Evolutionary conservation across 2,329 filamentous ascomycete species (phyloP), one percentile per base, ranked within the genome.

Genomic region (Aspergillus sp.): DNA sequence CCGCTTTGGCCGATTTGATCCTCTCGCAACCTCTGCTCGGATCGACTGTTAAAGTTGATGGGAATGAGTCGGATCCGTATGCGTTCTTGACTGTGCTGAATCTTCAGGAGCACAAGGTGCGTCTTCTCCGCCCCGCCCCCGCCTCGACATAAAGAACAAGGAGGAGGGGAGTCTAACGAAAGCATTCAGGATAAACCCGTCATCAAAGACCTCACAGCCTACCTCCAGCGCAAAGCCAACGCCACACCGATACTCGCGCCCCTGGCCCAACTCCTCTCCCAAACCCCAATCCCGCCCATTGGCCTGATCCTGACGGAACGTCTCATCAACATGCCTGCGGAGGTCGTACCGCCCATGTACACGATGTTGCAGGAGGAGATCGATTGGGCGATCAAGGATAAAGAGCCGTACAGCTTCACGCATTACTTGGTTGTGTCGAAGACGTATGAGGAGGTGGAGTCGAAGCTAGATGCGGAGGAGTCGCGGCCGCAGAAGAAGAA

Each of bases 21-120:
- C 82, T 98, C 56, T 88, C 90, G 51, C 94, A 99, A 77, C 88
- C 91, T 8, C 86, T 90, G 19, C 87, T 99, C 49, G 95, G 95
- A 57, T 96, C 92, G 10, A 97, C 94, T 0, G 92, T 98, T 68
- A 99, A 99, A 79, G 91, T 95, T n/a, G 94, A 98, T 69, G 92
- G 93, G 70, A 92, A 95, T 72, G 92, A 93, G 70, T 91, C 87
- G 49, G 95, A 98, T 72, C 90, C 95, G 2, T 98, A 95, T 77
- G 93, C 94, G 10, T 91, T 99, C 76, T 82, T 98, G 63, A 96
- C 93, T 0, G 90, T 92, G 7, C 79, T 99, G 61, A 97, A 96
- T 73, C 80, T 95, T 51, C 83, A 87, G 57, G 88, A 91, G 71
- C 92, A 96, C 77, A 84, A 80, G 68, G 83, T 84, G 74, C 17